These are phyloP conservation scores for Fusarium chuoi DNA, from an alignment of 2,329 filamentous ascomycete species.

Conservation along the genomic window DNA sequence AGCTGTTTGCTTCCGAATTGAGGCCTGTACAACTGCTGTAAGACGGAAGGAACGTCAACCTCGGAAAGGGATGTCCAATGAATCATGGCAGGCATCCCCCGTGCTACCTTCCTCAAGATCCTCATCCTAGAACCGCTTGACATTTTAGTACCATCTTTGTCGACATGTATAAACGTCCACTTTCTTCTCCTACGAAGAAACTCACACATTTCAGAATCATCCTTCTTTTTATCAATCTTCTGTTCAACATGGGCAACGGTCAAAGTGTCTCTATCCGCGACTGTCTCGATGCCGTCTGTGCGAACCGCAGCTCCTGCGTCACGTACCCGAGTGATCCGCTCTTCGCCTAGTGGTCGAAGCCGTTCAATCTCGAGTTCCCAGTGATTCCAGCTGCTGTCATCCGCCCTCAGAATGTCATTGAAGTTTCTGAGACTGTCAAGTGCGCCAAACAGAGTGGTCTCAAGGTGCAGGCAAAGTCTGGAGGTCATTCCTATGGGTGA, in stretches of 20 bases:
- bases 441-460: conserved; percentile 62
- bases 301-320: conserved; percentile 57
- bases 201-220: no score
- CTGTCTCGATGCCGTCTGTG: conserved; percentile 61
- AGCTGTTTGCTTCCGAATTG: background rate
- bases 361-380: conserved; percentile 62
- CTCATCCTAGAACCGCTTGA: background rate
- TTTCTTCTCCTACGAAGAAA: background rate
- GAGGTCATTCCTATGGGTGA: conserved; percentile 72
- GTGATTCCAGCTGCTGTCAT: conserved; percentile 66
- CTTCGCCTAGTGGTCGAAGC: conserved; percentile 61
- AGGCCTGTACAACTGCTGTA: background rate
- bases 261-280: conserved; percentile 54
- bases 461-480: conserved; percentile 70
- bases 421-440: conserved; percentile 67
- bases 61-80: background rate
- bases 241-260: conserved; percentile 54
- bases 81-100: no score
- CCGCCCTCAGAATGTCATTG: conserved; percentile 61
- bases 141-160: background rate
- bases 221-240: background rate
- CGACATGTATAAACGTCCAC: background rate
- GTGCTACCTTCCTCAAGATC: background rate
- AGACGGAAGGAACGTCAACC: background rate
- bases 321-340: conserved; percentile 56